phyloP scores from a whole-genome alignment of 2,329 filamentous ascomycete species.

The Fusarium tanahbumbuense region DNA sequence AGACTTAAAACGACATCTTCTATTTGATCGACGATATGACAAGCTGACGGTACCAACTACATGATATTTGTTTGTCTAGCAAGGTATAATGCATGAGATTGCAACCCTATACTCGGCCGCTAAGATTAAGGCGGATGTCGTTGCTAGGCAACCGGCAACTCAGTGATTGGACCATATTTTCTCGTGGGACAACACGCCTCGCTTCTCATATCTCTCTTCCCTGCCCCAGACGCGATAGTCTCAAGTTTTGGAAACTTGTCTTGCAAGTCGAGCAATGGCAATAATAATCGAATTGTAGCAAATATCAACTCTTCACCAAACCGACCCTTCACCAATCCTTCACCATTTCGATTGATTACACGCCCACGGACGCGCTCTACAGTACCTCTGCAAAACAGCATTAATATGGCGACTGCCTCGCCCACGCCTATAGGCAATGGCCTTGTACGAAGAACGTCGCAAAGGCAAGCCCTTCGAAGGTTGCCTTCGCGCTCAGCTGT shows the following conservation, averaged over 20 bases:
- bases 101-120: slow-evolving; percentile 27
- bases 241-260: slow-evolving; percentile 50
- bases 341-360: slow-evolving; percentile 24
- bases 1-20: background rate
- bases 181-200: slow-evolving; percentile 46
- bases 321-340: slow-evolving; percentile 32
- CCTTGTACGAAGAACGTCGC: slow-evolving; percentile 64
- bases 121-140: slow-evolving; percentile 26
- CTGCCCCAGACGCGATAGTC: slow-evolving; percentile 50
- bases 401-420: slow-evolving; percentile 64
- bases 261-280: slow-evolving; percentile 53
- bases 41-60: background rate
- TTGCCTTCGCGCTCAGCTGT: slow-evolving; percentile 60
- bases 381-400: slow-evolving; percentile 28
- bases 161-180: slow-evolving; percentile 47
- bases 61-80: background rate
- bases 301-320: slow-evolving; percentile 47
- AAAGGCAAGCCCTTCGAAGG: slow-evolving; percentile 66
- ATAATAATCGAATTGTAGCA: slow-evolving; percentile 55
- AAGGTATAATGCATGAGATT: slow-evolving; percentile 18
- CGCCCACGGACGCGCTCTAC: slow-evolving; percentile 36
- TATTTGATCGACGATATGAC: background rate
- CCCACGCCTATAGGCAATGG: slow-evolving; percentile 66
- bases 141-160: slow-evolving; percentile 50
- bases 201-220: slow-evolving; percentile 39